Percentiles rank a stretch among this genome's conserved stretches.
Conservation (phyloP, 1,284 basidiomycete species). For the Irpex rosettiformis region DNA sequence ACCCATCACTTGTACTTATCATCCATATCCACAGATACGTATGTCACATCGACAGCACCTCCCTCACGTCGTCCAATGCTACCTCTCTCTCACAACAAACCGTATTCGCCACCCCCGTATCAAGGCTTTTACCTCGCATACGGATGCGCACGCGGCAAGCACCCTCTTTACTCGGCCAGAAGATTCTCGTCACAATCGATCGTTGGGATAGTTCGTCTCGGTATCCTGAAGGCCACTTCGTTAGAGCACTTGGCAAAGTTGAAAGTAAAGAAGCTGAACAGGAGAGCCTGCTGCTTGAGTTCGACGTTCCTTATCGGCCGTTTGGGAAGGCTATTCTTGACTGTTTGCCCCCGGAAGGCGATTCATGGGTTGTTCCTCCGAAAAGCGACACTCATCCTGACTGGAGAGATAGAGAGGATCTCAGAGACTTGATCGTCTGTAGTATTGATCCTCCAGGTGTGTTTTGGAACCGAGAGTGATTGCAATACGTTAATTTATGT, state of each 20-base stretch:
- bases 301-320: constrained; percentile 94
- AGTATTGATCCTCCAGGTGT: constrained; percentile 95
- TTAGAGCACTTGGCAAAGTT: constrained; percentile 86
- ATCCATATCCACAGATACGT: constrained; percentile 63
- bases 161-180: constrained; percentile 83
- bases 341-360: constrained; percentile 89
- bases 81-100: constrained; percentile 88
- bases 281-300: constrained; percentile 92
- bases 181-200: constrained; percentile 96
- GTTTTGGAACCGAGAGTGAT: not conserved
- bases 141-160: constrained; percentile 94
- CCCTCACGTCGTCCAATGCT: constrained; percentile 74
- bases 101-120: constrained; percentile 94
- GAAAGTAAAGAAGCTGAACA: constrained; percentile 97
- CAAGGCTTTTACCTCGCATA: constrained; percentile 90
- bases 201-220: constrained; percentile 85
- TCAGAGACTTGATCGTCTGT: constrained; percentile 87
- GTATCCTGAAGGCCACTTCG: constrained; percentile 98
- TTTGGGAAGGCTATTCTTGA: constrained; percentile 94
- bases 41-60: constrained; percentile 91
- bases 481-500: not conserved
- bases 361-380: constrained; percentile 89
- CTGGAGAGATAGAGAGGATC: constrained; percentile 89
- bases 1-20: not conserved
- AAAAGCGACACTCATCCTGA: constrained; percentile 54